Evolutionary conservation across 1,139 yeast species (phyloP), one percentile per base, ranked within the genome.

Genomic region (Eremothecium coryli): DNA sequence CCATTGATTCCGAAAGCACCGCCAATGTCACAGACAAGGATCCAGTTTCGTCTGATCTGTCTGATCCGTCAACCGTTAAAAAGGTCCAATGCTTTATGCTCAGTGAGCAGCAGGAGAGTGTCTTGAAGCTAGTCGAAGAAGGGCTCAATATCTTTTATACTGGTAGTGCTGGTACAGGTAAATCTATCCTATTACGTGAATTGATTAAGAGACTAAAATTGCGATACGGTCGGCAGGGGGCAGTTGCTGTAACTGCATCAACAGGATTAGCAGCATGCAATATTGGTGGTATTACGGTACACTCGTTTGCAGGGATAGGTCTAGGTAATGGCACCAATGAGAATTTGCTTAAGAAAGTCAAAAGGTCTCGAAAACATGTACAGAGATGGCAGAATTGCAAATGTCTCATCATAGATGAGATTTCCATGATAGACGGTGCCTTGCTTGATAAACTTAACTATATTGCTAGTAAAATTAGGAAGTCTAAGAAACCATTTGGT

Each of bases 111-210:
- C 98, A 90, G 57, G 59, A 64, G 32, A 58, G 65, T 20, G 85
- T 90, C 6, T 63, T 84, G 9, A 66, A 71, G n/a, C 60, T 80
- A 30, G 90, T 85, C 4, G 65, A 75, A 20, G 62, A 70, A 20
- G 73, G 84, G 0, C 61, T 65, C 14, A 81, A 78, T 26, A 57
- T 85, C 1, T 86, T 86, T 52, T 86, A 82, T 50, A 86, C 96
- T 0, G 97, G 97, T 26, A 82, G 95, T 26, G 97, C 97, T 0
- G 97, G 96, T 50, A 86, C 96, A 1, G 97, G 97, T 50, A 86
- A 86, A 54, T 84, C 95, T 1, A 77, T 86, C 4, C 64, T 82
- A 13, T 62, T 93, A 32, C 68, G 79, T 39, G 71, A 79, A 18
- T 68, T 90, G 26, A 88, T 90, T 36, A 70, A 73, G 42, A 65